Evolutionary conservation across 1,284 basidiomycete species (phyloP), one percentile per base, ranked within the genome.

Genomic region (Malassezia obtusa): DNA sequence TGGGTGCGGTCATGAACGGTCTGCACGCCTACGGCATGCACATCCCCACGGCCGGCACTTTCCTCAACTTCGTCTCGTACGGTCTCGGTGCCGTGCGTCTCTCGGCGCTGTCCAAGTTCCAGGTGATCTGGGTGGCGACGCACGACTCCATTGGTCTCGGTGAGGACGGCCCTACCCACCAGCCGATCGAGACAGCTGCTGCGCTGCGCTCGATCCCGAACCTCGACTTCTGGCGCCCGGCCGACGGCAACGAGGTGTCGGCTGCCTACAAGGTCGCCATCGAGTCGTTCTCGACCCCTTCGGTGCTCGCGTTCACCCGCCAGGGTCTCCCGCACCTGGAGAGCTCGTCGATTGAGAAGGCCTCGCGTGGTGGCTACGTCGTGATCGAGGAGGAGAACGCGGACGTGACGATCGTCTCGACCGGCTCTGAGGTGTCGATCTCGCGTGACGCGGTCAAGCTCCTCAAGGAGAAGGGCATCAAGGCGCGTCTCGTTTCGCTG

Each of bases 151-250:
- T 75, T 53, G 67, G 71, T 59, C 63, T 76, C n/a, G 75, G 88
- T 62, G 90, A 95, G 77, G 90, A 95, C 68, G 91, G 91, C 41
- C 90, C 91, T 49, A 95, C 91, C 46, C 90, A 95, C 76, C 90
- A 94, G 76, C 90, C 89, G 56, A 80, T 92, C 57, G 90, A 94
- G 79, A 88, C 86, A 35, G 86, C 82, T 58, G 83, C 82, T 50
- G 86, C 86, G 76, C 80, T 94, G 75, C 86, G 90, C 65, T 85
- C 90, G 22, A 82, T 83, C 57, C 91, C 90, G 66, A 94, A 94
- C 80, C 76, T 89, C 52, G 84, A 61, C 59, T 64, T 68, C 60
- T 67, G 61, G 61, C 83, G 87, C 57, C 87, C 88, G 7, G 89
- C 89, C 36, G 89, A 94, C 74, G 89, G 89, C 40, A 91, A 92